Evolutionary conservation across 495 filamentous ascomycete genomes (phyloP).

Genomic region (Xylaria nigripes): DNA sequence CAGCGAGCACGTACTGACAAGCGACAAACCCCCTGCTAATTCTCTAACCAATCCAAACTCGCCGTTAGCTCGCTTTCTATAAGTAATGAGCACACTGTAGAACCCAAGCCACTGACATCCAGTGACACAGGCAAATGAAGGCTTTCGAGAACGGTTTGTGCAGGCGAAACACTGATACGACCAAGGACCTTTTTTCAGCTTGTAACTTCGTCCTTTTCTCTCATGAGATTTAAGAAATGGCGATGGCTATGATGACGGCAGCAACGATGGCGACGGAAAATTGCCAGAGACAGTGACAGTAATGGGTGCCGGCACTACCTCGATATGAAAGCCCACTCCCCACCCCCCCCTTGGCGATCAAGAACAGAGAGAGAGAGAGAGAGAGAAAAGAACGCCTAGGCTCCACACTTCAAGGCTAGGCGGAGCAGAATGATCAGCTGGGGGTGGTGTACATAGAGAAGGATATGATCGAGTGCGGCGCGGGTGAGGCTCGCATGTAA

Average conservation of each 20-base stretch:
- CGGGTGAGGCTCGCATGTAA: constrained; percentile 10
- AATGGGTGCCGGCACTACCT: background rate
- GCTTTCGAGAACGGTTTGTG: constrained; percentile 11
- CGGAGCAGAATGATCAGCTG: background rate
- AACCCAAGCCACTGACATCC: constrained; percentile 8
- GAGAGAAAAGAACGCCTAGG: background rate
- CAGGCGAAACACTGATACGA: constrained; percentile 9
- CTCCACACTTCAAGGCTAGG: background rate
- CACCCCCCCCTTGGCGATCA: background rate
- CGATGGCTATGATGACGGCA: background rate
- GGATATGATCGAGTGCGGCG: constrained; percentile 1
- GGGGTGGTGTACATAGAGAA: constrained; percentile 1
- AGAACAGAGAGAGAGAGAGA: too few relatives aligned
- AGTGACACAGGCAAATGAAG: constrained; percentile 4
- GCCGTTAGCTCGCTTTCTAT: constrained; percentile 9
- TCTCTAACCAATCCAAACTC: constrained; percentile 13
- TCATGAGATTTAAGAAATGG: background rate
- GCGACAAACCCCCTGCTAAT: constrained; percentile 1
- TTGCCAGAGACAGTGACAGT: background rate
- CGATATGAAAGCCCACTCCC: too few relatives aligned
- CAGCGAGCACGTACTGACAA: constrained; percentile 4
- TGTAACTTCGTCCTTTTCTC: background rate
- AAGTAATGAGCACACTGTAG: constrained; percentile 10
- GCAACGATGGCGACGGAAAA: background rate
- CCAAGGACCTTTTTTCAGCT: constrained; percentile 3